phyloP scores from a whole-genome alignment of 257 asterid species.

The Nicotiana paniculata region DNA sequence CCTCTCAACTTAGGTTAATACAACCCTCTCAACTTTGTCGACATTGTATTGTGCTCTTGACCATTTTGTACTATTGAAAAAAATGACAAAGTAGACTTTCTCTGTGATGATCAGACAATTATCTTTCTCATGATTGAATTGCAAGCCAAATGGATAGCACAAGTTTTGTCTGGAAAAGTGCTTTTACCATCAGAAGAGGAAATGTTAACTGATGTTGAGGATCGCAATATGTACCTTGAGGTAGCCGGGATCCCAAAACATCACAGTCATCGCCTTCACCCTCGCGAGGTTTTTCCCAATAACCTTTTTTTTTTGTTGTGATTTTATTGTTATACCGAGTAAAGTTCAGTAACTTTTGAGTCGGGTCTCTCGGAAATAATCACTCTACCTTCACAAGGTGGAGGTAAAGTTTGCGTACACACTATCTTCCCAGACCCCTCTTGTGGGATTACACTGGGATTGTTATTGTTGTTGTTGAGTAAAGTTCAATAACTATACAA shows the following conservation, averaged over 20 bases:
- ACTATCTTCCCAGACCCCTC: no score
- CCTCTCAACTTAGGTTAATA: no score
- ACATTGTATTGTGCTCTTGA: neutral
- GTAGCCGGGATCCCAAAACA: slow-evolving; percentile 34
- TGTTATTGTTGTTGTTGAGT: no score
- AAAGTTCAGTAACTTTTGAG: no score
- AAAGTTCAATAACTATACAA: no score
- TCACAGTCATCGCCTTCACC: slow-evolving; percentile 24
- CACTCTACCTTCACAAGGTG: no score
- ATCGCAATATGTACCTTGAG: slow-evolving; percentile 34
- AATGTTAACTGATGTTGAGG: slow-evolving; percentile 41
- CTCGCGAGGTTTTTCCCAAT: neutral
- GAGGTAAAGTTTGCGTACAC: no score
- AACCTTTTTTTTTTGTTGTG: neutral
- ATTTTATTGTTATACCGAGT: neutral
- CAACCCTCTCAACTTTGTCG: neutral
- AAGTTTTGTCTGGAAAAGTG: slow-evolving; percentile 36
- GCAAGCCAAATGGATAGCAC: slow-evolving; percentile 66
- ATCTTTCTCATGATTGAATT: slow-evolving; percentile 31
- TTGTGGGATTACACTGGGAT: no score
- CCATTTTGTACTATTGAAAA: neutral
- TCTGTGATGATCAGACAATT: slow-evolving; percentile 10
- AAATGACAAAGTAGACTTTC: neutral
- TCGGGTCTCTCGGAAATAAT: no score
- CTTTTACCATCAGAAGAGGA: slow-evolving; percentile 37